phyloP scores from a whole-genome alignment of 208 protist genomes.

The Kentomonas sorsogonicus region DNA sequence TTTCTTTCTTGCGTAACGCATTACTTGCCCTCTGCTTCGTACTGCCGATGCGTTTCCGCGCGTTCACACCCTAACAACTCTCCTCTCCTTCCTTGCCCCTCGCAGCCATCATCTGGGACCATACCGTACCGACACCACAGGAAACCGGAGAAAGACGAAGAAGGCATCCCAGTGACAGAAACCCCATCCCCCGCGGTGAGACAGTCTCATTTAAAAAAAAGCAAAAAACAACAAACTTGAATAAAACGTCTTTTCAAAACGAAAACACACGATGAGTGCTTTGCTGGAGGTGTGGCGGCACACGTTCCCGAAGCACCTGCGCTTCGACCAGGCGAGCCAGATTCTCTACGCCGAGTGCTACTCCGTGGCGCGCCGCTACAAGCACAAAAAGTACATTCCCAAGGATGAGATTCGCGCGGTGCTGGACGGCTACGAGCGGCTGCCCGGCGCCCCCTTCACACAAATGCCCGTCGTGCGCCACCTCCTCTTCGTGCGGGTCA shows the following conservation, averaged over 20 bases:
- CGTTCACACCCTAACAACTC: no score
- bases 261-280: conserved; percentile 34
- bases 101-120: no score
- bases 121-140: no score
- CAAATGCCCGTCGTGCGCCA: conserved; percentile 80
- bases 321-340: conserved; percentile 75
- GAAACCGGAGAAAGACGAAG: no score
- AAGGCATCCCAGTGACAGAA: no score
- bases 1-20: no score
- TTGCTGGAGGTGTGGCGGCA: conserved; percentile 57
- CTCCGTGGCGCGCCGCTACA: conserved; percentile 49
- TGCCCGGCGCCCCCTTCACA: conserved; percentile 59
- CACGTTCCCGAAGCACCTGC: conserved; percentile 73
- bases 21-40: no score
- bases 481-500: conserved; percentile 54
- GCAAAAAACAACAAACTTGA: background rate
- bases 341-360: conserved; percentile 76
- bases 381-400: conserved; percentile 76
- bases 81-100: no score
- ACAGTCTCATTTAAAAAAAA: no score
- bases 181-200: no score
- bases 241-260: background rate
- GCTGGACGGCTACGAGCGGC: conserved; percentile 40
- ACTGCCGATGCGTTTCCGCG: no score
- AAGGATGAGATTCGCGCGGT: conserved; percentile 51